These are phyloP conservation scores for Trametes cubensis DNA, from an alignment of 768 basidiomycete species.

Conservation along the genomic window DNA sequence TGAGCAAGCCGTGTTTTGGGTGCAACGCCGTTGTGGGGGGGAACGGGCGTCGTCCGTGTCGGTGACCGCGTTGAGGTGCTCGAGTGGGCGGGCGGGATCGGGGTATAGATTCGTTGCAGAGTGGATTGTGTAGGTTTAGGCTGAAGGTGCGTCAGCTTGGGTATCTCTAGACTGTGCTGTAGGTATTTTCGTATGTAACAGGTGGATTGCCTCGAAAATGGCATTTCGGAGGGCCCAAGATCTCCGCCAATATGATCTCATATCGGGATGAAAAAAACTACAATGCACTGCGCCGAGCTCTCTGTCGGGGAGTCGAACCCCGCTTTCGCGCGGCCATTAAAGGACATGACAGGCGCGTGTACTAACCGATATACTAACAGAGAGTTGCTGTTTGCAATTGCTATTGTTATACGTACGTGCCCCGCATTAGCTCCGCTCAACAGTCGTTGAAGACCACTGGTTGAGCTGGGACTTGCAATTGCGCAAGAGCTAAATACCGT, in stretches of 20 bases:
- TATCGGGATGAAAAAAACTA: not conserved
- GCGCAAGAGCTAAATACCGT: too few species aligned
- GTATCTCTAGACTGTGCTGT: too few species aligned
- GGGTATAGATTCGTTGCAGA: constrained; percentile 15
- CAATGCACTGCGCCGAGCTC: not conserved
- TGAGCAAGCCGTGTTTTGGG: constrained; percentile 64
- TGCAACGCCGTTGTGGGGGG: constrained; percentile 60
- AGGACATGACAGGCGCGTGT: constrained; percentile 16
- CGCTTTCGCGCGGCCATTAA: constrained; percentile 35
- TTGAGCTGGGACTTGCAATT: too few species aligned
- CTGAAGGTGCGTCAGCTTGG: too few species aligned
- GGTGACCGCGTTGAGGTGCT: constrained; percentile 55
- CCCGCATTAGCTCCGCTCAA: too few species aligned
- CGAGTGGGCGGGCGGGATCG: constrained; percentile 29
- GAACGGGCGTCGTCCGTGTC: constrained; percentile 55
- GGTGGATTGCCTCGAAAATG: too few species aligned
- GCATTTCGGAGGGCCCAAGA: too few species aligned
- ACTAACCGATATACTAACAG: constrained; percentile 23
- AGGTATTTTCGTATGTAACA: too few species aligned
- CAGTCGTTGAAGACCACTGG: too few species aligned
- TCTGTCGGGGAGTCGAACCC: constrained; percentile 39
- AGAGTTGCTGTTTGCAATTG: not conserved
- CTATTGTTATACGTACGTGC: too few species aligned
- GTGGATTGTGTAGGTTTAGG: not conserved
- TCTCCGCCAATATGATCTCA: too few species aligned